phyloP scores from a whole-genome alignment of 192 early-diverging fungal genomes.

The Phycomyces blakesleeanus region DNA sequence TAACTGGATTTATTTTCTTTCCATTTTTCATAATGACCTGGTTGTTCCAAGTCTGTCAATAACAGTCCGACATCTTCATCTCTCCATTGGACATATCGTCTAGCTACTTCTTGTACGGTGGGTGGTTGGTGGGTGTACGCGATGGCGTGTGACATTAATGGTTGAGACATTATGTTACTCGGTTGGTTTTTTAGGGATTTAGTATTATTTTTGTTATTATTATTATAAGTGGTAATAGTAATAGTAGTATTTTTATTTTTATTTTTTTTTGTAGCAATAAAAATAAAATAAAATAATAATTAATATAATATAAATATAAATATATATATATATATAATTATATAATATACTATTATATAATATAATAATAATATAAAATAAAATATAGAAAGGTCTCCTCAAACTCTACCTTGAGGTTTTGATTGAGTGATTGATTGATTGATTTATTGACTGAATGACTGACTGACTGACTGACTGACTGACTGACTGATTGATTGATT shows the following conservation, averaged over 20 bases:
- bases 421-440: too few species aligned
- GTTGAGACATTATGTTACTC: background rate
- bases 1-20: constrained; percentile 24
- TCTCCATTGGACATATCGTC: constrained; percentile 26
- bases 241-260: background rate
- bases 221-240: background rate
- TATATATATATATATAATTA: background rate
- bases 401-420: too few species aligned
- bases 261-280: background rate
- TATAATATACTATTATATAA: background rate
- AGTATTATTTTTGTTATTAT: background rate
- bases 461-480: too few species aligned
- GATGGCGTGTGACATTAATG: background rate
- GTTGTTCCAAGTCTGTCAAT: constrained; percentile 13
- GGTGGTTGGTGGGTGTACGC: background rate
- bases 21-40: constrained; percentile 20
- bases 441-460: too few species aligned
- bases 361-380: too few species aligned
- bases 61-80: constrained; percentile 17
- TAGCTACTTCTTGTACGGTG: constrained; percentile 1
- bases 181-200: too few species aligned
- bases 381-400: too few species aligned
- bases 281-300: background rate
- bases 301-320: background rate
- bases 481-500: too few species aligned